phyloP scores from a whole-genome alignment of 2,329 filamentous ascomycete genomes.

The Neofusicoccum sp. region DNA sequence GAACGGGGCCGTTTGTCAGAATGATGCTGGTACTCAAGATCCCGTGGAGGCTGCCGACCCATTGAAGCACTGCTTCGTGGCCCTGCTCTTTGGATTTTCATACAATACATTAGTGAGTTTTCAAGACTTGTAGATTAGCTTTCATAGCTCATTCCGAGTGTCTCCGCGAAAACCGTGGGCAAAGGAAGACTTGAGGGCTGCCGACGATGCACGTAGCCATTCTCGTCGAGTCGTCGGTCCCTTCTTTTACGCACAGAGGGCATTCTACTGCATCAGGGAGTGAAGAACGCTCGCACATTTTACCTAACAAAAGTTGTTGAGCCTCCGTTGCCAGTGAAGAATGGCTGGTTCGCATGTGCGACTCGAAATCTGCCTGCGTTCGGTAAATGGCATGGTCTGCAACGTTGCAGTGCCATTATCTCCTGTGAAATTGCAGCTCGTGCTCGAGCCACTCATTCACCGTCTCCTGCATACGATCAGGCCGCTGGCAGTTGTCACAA shows the following conservation, averaged over 20 bases:
- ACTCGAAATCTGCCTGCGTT: neutral
- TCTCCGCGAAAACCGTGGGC: neutral
- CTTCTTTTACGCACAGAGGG: neutral
- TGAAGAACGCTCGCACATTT: neutral
- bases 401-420: constrained; percentile 26
- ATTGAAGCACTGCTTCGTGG: neutral
- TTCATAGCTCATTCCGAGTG: neutral
- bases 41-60: neutral
- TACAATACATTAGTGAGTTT: no score
- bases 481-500: constrained; percentile 25
- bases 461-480: constrained; percentile 29
- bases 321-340: neutral
- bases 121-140: no score
- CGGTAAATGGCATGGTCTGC: neutral
- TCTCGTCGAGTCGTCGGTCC: neutral
- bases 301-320: neutral
- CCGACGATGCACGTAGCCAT: neutral
- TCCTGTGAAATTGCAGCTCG: constrained; percentile 27
- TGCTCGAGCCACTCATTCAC: constrained; percentile 29
- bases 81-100: neutral
- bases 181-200: neutral
- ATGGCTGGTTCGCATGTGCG: neutral
- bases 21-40: neutral
- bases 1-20: neutral
- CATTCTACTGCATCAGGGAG: neutral